Percentiles rank a stretch among this genome's conserved stretches.
Conservation (phyloP, 306 rosid genomes). For the Begonia loranthoides region DNA sequence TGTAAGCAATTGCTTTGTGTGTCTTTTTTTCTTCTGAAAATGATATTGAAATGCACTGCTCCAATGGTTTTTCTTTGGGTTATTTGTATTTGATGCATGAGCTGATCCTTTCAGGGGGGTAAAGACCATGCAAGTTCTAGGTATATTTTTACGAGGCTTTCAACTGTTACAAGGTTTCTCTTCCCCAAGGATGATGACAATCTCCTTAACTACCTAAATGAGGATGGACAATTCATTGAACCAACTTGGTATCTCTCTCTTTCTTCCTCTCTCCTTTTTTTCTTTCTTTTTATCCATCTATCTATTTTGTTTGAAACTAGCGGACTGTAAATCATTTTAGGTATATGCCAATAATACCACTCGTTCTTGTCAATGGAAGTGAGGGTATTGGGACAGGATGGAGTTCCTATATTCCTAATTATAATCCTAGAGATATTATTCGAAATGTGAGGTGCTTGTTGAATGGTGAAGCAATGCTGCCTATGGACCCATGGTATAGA, state of each 20-base stretch:
- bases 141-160: slow-evolving; percentile 55
- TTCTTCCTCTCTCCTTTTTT: neutral
- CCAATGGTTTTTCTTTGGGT: neutral
- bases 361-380: slow-evolving; percentile 90
- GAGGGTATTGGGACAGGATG: slow-evolving; percentile 94
- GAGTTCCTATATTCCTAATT: slow-evolving; percentile 88
- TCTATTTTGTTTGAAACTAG: too few species aligned
- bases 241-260: slow-evolving; percentile 52
- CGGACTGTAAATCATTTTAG: slow-evolving; percentile 12
- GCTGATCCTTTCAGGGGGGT: slow-evolving; percentile 51
- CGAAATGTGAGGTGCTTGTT: slow-evolving; percentile 64
- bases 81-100: neutral
- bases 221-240: slow-evolving; percentile 78
- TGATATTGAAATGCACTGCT: neutral
- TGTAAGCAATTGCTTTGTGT: slow-evolving; percentile 19
- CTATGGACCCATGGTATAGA: slow-evolving; percentile 98
- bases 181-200: slow-evolving; percentile 75
- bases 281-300: neutral
- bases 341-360: slow-evolving; percentile 78
- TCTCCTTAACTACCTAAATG: slow-evolving; percentile 81
- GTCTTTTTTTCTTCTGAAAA: neutral
- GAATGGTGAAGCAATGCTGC: slow-evolving; percentile 35
- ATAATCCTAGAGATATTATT: slow-evolving; percentile 81
- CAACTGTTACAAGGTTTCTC: slow-evolving; percentile 48
- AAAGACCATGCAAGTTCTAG: slow-evolving; percentile 91